Conservation (phyloP, 2,329 filamentous ascomycete genomes). For the Fusarium begoniae region DNA sequence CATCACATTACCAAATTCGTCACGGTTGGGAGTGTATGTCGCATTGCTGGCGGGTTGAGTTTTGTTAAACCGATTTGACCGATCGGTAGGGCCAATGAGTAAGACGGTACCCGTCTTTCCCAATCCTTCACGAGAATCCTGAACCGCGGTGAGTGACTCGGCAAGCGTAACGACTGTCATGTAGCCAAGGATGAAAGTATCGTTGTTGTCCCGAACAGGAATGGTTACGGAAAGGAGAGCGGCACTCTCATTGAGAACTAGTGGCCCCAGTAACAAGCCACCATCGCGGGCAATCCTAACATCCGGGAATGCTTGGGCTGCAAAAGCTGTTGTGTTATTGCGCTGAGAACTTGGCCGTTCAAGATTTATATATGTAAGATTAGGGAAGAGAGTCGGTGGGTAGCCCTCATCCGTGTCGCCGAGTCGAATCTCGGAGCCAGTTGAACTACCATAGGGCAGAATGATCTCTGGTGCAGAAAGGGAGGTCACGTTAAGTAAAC, state of each 20-base stretch:
- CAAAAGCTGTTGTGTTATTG: constrained; percentile 53
- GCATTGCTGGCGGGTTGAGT: constrained; percentile 57
- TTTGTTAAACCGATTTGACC: constrained; percentile 70
- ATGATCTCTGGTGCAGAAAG: constrained; percentile 57
- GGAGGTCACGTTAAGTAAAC: constrained; percentile 73
- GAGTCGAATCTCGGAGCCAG: constrained; percentile 68
- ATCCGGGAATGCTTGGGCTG: constrained; percentile 60
- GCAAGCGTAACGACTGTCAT: constrained; percentile 82
- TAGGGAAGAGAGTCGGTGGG: constrained; percentile 78
- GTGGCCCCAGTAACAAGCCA: constrained; percentile 79
- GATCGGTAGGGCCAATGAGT: constrained; percentile 72
- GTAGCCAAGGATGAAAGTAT: constrained; percentile 77
- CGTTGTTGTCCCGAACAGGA: constrained; percentile 73
- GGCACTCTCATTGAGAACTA: constrained; percentile 75
- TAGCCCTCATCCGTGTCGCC: constrained; percentile 73
- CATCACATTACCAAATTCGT: constrained; percentile 52
- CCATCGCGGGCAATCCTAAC: constrained; percentile 60
- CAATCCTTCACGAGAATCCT: constrained; percentile 73
- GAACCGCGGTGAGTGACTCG: constrained; percentile 68
- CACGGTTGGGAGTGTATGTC: constrained; percentile 52
- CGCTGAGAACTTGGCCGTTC: constrained; percentile 52
- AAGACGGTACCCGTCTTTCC: constrained; percentile 75
- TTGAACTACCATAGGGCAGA: constrained; percentile 68
- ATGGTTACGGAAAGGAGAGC: constrained; percentile 84
- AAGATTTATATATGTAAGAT: constrained; percentile 71